Conservation (phyloP, 1,284 basidiomycete genomes). For the Schizopora paradoxa region DNA sequence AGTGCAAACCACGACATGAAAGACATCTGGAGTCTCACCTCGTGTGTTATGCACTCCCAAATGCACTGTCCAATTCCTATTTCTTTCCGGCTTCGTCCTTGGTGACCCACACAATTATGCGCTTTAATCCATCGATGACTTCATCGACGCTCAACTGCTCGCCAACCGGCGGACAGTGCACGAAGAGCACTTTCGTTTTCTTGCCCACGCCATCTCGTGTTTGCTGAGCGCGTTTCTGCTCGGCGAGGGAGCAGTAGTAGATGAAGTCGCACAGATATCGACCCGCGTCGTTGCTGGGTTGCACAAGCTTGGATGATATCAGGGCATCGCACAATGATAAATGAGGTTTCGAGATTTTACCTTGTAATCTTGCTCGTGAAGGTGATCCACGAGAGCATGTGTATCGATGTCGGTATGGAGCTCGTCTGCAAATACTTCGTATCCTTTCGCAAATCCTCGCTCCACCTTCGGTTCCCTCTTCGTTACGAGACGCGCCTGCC, state of each 20-base stretch:
- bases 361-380: constrained; percentile 53
- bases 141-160: constrained; percentile 58
- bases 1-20: no score
- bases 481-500: constrained; percentile 1
- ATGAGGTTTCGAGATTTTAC: no score
- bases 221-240: constrained; percentile 56
- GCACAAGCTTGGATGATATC: constrained; percentile 44
- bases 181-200: constrained; percentile 57
- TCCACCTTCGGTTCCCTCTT: constrained; percentile 24
- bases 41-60: no score
- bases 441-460: constrained; percentile 48
- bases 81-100: no score
- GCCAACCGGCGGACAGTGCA: constrained; percentile 65
- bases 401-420: constrained; percentile 44
- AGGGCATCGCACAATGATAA: constrained; percentile 5
- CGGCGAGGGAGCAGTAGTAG: constrained; percentile 74
- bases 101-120: constrained; percentile 56
- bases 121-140: constrained; percentile 59
- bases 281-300: constrained; percentile 69
- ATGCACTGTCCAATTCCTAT: constrained; percentile 29
- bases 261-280: constrained; percentile 75
- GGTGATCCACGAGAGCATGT: constrained; percentile 45
- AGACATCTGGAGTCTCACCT: no score
- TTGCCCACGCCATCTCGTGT: constrained; percentile 38
- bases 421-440: constrained; percentile 41